Evolutionary conservation across 345 rosid species (phyloP).

Genomic region (Camelina laxa): DNA sequence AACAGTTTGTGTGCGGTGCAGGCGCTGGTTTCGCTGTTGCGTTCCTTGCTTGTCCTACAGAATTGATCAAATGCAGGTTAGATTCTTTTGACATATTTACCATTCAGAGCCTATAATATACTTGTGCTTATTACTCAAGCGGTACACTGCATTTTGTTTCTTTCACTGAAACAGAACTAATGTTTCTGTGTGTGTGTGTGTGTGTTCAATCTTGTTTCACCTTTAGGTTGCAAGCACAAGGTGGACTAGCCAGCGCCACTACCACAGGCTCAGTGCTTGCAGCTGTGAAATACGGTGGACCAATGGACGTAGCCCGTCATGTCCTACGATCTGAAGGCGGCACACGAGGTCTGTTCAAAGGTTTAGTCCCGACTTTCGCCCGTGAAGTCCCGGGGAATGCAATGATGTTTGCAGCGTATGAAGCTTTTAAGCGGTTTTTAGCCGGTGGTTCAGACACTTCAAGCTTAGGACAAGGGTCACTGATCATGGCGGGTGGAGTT

Average conservation of each 20-base stretch:
- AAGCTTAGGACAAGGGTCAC: slow-evolving; percentile 78
- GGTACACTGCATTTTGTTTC: not conserved
- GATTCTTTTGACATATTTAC: not conserved
- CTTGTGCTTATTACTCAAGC: not conserved
- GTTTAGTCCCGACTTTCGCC: slow-evolving; percentile 83
- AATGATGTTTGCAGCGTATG: slow-evolving; percentile 85
- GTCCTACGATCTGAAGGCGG: slow-evolving; percentile 94
- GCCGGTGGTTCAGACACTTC: slow-evolving; percentile 95
- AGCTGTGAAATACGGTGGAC: slow-evolving; percentile 86
- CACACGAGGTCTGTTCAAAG: slow-evolving; percentile 84
- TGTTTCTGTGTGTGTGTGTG: slow-evolving; percentile 10
- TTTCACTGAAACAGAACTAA: slow-evolving; percentile 1
- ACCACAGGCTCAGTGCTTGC: slow-evolving; percentile 51
- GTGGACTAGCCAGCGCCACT: slow-evolving; percentile 58
- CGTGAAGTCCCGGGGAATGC: slow-evolving; percentile 98
- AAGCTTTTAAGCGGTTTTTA: slow-evolving; percentile 70
- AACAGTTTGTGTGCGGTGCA: slow-evolving; percentile 82
- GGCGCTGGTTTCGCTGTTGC: slow-evolving; percentile 98
- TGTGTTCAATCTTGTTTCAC: slow-evolving; percentile 23
- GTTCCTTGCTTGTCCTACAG: slow-evolving; percentile 98
- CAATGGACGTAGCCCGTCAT: slow-evolving; percentile 92
- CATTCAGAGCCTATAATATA: not conserved
- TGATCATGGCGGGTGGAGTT: slow-evolving; percentile 85
- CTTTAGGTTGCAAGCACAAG: slow-evolving; percentile 93
- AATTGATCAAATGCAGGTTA: slow-evolving; percentile 97